Evolutionary conservation across 225 moss, liverwort and hornwort species (phyloP), one percentile per base, ranked within the genome.

Genomic region (Asterella californica): DNA sequence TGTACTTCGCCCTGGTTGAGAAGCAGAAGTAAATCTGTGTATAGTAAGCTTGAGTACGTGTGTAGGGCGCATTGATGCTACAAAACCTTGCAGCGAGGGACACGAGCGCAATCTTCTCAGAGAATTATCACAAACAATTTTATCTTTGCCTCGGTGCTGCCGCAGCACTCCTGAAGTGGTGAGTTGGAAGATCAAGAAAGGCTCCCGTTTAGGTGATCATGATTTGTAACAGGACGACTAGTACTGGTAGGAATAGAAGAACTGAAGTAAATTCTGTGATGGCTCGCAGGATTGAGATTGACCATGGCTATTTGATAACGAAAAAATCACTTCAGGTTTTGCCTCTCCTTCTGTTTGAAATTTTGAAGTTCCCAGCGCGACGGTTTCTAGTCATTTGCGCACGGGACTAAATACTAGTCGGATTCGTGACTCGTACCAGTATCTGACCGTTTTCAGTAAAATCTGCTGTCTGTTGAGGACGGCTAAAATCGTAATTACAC

Each of bases 101-200:
- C 74, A 84, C 85, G 47, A 84, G 83, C 36, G 85, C 85, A 45
- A 80, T 89, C 57, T 87, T 88, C 79, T 88, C 91, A 86, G 91
- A 97, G 79, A 82, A 91, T 82, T 93, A 92, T 63, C 88, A 94
- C 79, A 94, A 99, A 84, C 91, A 93, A 73, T 91, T 92, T 78
- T 93, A 93, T 81, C 91, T 99, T 70, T 90, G 88, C 82, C 87
- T 94, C 34, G 97, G 91, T 83, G 97, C 94, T 79, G 92, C 97
- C 83, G 94, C 97, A 74, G 94, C 94, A 32, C 79, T 99, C 76
- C 85, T 99, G 50, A 92, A 83, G 83, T 94, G 94, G 96, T 96
- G 83, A 78, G 76, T 42, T 55, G 47, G 37, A 7, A 50, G 32
- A 6, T 54, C n/a, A 33, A 72, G 0, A 5, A 53, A 33, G 19